These are phyloP conservation scores for Goniomonas avonlea DNA, from an alignment of 78 protist species.

Conservation along the genomic window DNA sequence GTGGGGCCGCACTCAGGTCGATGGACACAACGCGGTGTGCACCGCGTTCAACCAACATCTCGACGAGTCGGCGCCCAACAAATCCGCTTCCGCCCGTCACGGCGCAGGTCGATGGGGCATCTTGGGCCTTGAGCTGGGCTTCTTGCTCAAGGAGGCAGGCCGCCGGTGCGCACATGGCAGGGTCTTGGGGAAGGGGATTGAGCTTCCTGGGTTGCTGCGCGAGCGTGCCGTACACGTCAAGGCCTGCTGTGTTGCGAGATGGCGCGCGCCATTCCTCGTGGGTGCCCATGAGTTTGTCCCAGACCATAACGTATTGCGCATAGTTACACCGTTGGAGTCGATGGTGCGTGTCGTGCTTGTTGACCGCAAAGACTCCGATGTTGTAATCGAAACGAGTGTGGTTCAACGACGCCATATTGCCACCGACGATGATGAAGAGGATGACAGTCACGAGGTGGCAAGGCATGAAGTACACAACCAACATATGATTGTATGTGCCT, in stretches of 20 bases:
- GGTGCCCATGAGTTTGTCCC: not conserved
- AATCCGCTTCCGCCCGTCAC: slow-evolving; percentile 73
- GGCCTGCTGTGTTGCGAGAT: no score
- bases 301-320: slow-evolving; percentile 2
- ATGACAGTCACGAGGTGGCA: not conserved
- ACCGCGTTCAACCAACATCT: slow-evolving; percentile 66
- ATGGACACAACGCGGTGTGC: slow-evolving; percentile 23
- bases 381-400: not conserved
- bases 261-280: no score
- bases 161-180: no score
- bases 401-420: not conserved
- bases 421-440: slow-evolving; percentile 7
- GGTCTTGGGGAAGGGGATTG: no score
- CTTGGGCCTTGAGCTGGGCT: no score
- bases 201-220: no score
- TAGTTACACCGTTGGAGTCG: not conserved
- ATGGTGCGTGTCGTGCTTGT: slow-evolving; percentile 6
- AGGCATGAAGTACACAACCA: not conserved
- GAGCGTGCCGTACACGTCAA: no score
- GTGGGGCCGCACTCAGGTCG: slow-evolving; percentile 23
- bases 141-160: no score
- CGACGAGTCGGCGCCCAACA: slow-evolving; percentile 61
- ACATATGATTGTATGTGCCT: not conserved
- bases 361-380: not conserved
- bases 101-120: no score